These are phyloP conservation scores for Boletus huronensis DNA, from an alignment of 768 basidiomycete species.

Conservation along the genomic window DNA sequence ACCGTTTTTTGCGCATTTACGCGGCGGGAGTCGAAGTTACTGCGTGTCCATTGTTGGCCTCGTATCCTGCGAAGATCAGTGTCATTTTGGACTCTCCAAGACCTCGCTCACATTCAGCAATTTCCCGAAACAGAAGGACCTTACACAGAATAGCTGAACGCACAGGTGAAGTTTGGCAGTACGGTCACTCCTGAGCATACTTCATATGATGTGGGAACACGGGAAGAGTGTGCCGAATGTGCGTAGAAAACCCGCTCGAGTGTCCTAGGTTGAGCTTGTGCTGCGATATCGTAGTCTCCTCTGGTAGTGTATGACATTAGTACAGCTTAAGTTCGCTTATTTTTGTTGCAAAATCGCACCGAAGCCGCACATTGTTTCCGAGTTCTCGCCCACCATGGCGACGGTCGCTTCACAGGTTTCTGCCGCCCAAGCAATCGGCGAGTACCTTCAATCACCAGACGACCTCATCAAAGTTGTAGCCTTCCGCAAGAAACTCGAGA, in stretches of 20 bases:
- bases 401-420: constrained; percentile 59
- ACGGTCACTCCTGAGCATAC: not conserved
- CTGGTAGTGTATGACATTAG: no score
- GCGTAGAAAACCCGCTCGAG: not conserved
- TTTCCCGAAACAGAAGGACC: not conserved
- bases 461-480: constrained; percentile 86
- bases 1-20: not conserved
- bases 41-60: not conserved
- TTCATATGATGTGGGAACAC: not conserved
- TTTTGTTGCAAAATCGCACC: not conserved
- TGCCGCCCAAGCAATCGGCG: constrained; percentile 81
- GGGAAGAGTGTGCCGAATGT: not conserved
- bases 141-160: not conserved
- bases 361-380: no score
- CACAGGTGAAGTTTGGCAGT: not conserved
- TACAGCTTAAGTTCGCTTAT: no score
- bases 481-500: constrained; percentile 91
- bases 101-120: not conserved
- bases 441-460: constrained; percentile 90
- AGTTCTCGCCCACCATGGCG: constrained; percentile 15
- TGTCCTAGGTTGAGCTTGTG: no score
- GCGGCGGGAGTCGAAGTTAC: not conserved
- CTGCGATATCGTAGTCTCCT: no score
- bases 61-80: no score
- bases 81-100: not conserved